Base-by-base conservation (phyloP, 106 monocot species). In the Acorus calamus region DNA sequence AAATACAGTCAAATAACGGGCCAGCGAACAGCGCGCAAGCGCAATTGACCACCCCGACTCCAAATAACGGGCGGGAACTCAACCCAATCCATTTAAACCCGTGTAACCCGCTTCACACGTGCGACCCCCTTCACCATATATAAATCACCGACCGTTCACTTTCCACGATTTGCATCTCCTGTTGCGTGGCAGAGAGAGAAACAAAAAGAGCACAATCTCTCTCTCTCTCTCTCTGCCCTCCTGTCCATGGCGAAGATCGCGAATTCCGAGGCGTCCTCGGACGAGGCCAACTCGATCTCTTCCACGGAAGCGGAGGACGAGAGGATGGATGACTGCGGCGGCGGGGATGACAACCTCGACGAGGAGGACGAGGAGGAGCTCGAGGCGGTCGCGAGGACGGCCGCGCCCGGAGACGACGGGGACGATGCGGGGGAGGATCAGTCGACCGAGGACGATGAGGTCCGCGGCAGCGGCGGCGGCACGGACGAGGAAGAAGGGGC, bases 281-380 rank as follows among this genome's bases (percentile, higher is more conserved):
- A 50, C 14, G 71, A 79, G 42, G 68, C 56, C 2, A 58, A 59
- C 2, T 66, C 74, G 11, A 61, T 55, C 61, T 55, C 11, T 68
- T 14, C 5, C 41, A 56, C 60, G 71, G 54, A 47, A 80, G 74
- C 62, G 42, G 75, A 71, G 14, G 57, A 64, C 4, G 45, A 66
- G 60, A 11, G 51, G 44, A 28, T 28, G 28, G 28, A 28, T 28
- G 28, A 28, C 28, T 28, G 28, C 28, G 52, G 64, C 53, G 66
- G 13, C 45, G 56, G 12, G 14, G 75, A 70, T 44, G 65, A n/a
- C 49, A 55, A 61, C 13, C 28, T 60, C 53, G 78, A 78, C 49
- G 76, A 77, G 55, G 80, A 71, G 28, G 86, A 86, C 47, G 72
- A 78, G 60, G 83, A 81, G 69, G 88, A 88, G 73, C 73, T 84